phyloP scores from a whole-genome alignment of 2,329 filamentous ascomycete genomes.

The Cordyceps militaris region DNA sequence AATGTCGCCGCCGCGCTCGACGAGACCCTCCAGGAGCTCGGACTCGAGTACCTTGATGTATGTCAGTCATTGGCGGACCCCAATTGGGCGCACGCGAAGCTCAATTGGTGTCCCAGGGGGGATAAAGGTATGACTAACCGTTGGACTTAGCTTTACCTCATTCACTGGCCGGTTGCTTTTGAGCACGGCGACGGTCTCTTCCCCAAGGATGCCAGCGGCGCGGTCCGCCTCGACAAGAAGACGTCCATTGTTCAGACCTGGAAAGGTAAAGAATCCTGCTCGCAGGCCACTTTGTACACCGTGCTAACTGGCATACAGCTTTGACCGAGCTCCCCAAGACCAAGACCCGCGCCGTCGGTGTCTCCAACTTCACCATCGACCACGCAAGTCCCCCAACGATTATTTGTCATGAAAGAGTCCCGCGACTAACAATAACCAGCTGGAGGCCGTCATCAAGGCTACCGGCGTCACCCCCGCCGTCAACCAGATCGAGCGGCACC shows the following conservation, averaged over 20 bases:
- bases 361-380: conserved; percentile 66
- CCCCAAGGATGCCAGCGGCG: conserved; percentile 33
- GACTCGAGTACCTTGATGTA: conserved; percentile 51
- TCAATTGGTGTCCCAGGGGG: not conserved
- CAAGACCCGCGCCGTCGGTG: conserved; percentile 61
- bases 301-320: conserved; percentile 21
- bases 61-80: conserved; percentile 11
- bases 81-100: not conserved
- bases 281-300: not conserved
- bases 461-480: conserved; percentile 53
- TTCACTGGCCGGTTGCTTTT: conserved; percentile 55
- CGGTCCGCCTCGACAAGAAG: conserved; percentile 36
- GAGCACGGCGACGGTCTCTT: conserved; percentile 34
- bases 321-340: conserved; percentile 51
- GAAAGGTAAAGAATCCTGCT: conserved; percentile 27
- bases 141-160: conserved; percentile 45
- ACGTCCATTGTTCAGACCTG: conserved; percentile 38
- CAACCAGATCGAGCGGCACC: conserved; percentile 65
- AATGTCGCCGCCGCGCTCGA: conserved; percentile 49
- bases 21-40: conserved; percentile 48
- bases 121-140: not conserved
- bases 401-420: not conserved
- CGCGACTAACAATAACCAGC: conserved; percentile 19
- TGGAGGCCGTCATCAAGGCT: conserved; percentile 49
- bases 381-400: conserved; percentile 23